A percentile compares a stretch with the other conserved stretches of the same genome.
Evolutionary conservation across 2,329 filamentous ascomycete species (phyloP).

Genomic region (Phyllosticta citribraziliensis): DNA sequence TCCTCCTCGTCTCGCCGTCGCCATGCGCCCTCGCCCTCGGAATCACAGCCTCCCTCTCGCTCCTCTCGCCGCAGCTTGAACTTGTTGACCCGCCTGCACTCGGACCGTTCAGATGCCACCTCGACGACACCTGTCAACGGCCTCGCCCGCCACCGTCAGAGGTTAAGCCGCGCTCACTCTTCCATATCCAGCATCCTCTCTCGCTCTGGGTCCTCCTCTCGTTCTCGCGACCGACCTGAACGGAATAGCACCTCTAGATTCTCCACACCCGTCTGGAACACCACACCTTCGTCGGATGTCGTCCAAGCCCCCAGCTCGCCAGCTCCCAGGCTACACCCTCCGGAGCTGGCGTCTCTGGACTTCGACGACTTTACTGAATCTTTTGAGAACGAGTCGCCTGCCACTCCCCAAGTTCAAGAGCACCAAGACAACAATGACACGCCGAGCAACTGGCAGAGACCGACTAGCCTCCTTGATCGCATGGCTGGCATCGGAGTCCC

Average conservation of each 20-base stretch:
- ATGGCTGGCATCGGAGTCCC: slow-evolving; percentile 9
- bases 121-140: slow-evolving; percentile 16
- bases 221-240: slow-evolving; percentile 9
- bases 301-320: slow-evolving; percentile 20
- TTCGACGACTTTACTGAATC: slow-evolving; percentile 24
- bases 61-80: slow-evolving; percentile 19
- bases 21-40: slow-evolving; percentile 16
- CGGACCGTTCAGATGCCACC: slow-evolving; percentile 24
- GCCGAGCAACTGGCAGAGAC: neutral
- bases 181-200: slow-evolving; percentile 23
- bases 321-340: slow-evolving; percentile 23
- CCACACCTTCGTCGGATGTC: slow-evolving; percentile 15
- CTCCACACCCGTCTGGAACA: slow-evolving; percentile 13
- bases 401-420: neutral
- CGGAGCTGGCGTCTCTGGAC: slow-evolving; percentile 26
- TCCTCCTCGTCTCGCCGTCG: slow-evolving; percentile 19
- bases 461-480: slow-evolving; percentile 9
- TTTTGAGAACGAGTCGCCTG: neutral
- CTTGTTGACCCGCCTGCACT: slow-evolving; percentile 22
- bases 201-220: slow-evolving; percentile 3
- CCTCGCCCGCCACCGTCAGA: slow-evolving; percentile 21
- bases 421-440: neutral
- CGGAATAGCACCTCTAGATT: slow-evolving; percentile 15
- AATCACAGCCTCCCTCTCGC: slow-evolving; percentile 16
- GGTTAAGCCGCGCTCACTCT: slow-evolving; percentile 26